Base-by-base conservation (phyloP, 163 green algal genomes). In the Scenedesmus sp. region DNA sequence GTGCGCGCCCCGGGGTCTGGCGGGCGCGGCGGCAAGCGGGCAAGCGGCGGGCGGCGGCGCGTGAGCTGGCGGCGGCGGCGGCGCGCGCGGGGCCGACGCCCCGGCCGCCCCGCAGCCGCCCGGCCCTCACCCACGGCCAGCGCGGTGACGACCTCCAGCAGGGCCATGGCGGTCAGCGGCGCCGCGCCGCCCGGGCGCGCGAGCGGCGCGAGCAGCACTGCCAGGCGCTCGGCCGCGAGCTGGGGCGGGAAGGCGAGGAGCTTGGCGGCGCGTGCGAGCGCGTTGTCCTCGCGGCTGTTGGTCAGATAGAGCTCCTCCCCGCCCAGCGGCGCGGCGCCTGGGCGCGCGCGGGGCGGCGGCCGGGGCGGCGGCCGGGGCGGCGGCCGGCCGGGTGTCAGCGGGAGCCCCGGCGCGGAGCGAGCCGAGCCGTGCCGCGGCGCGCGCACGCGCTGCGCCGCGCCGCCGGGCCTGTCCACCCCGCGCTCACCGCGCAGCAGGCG, bases 61-160 rank as follows among this genome's bases (percentile, higher is more conserved):
- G n/a, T n/a, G n/a, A 57, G 48, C 48, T 57, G 15, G 48, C 15
- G 15, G 48, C n/a, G n/a, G n/a, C n/a, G n/a, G n/a, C n/a, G n/a
- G n/a, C n/a, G n/a, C n/a, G n/a, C n/a, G n/a, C n/a, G n/a, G n/a
- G n/a, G n/a, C n/a, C n/a, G n/a, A n/a, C n/a, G n/a, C n/a, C n/a
- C n/a, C n/a, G n/a, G n/a, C n/a, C n/a, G n/a, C n/a, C n/a, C n/a
- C n/a, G n/a, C 11, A 45, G 28, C 28, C n/a, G 53, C 11, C 53
- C 24, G 36, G 13, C 28, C 29, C 71, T 63, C 29, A 80, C 71
- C 71, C 17, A 89, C 91, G 22, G 87, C 82, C 11, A 91, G 72
- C 0, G 88, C 77, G 13, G 84, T 89, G 51, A 91, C 26, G 5
- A 86, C 86, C 70, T 95, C 91, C 31, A 90, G 64, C 26, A 85